A percentile compares a stretch with the other conserved stretches of the same genome.
phyloP scores from a whole-genome alignment of 2,329 filamentous ascomycete species.

The Ophiocordyceps camponoti-saundersi region DNA sequence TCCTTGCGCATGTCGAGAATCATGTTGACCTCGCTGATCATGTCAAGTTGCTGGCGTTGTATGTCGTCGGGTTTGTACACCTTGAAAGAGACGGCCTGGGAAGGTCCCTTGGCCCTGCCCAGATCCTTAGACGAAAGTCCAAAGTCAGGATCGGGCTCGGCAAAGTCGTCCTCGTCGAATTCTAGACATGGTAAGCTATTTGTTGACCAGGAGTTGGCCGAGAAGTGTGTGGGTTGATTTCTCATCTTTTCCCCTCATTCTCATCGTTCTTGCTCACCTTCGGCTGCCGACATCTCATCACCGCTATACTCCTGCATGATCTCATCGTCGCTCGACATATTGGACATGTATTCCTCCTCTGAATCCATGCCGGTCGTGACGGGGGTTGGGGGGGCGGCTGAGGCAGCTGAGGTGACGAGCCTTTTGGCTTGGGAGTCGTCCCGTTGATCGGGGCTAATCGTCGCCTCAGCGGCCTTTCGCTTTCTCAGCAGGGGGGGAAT shows the following conservation, averaged over 20 bases:
- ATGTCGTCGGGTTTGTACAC: constrained; percentile 71
- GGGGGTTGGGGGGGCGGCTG: constrained; percentile 40
- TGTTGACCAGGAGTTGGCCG: neutral
- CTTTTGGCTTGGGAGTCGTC: constrained; percentile 32
- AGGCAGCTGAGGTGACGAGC: constrained; percentile 36
- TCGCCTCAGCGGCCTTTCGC: constrained; percentile 50
- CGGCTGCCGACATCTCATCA: constrained; percentile 42
- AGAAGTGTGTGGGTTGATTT: neutral
- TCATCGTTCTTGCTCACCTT: constrained; percentile 20
- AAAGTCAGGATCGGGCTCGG: constrained; percentile 37
- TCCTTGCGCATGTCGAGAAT: constrained; percentile 82
- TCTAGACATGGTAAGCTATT: constrained; percentile 21
- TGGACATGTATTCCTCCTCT: constrained; percentile 85
- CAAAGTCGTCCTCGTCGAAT: constrained; percentile 40
- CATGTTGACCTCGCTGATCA: constrained; percentile 79
- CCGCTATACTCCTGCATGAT: constrained; percentile 64
- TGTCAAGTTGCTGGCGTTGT: constrained; percentile 65
- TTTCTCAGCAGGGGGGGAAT: constrained; percentile 44
- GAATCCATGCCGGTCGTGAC: constrained; percentile 64
- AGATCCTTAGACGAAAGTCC: constrained; percentile 41
- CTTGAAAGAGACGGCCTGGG: constrained; percentile 73
- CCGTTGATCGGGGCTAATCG: constrained; percentile 28
- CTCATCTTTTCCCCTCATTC: too few species aligned
- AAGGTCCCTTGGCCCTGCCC: constrained; percentile 51
- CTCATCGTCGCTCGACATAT: constrained; percentile 57